Base-by-base conservation (phyloP, 2,329 filamentous ascomycete genomes). In the Penicillium sp. region DNA sequence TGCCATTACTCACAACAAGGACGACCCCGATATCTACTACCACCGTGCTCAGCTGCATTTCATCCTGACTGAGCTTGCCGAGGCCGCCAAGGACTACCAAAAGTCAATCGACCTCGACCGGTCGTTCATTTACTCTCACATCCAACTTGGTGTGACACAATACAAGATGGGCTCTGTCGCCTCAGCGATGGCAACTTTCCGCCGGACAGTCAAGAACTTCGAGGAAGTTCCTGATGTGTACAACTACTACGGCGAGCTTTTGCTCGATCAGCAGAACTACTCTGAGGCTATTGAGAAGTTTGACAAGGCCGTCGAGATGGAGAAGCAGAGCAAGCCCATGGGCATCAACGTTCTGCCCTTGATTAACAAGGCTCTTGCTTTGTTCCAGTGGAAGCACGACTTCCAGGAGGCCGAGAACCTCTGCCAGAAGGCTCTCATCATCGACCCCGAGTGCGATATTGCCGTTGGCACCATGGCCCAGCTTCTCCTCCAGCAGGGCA, bases 111-210 rank as follows among this genome's bases (percentile, higher is more conserved):
- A 99, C 68, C 84, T 99, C 30, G 94, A 99, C 80, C 84, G 86
- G 66, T 87, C 90, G 65, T 99, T 99, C 77, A 99, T 99, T 79
- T 99, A 96, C 84, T 97, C 93, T 8, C 94, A 99, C 79, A 99
- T 99, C 69, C 94, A 99, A 77, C 89, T 99, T 41, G 94, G 94
- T 74, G 94, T 99, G 50, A 99, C 94, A 47, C 94, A 99, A 78
- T 99, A 99, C 82, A 99, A 99, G 87, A 95, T 97, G 89, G 94
- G 94, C 65, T 96, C 91, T 30, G 89, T 99, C 56, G 94, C 94
- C 8, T 97, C 92, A 9, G 96, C 92, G 44, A 97, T 97, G 91
- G 93, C 94, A 35, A 99, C 94, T 6, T 97, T 99, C 87, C 86
- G 93, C 67, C 85, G 92, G 61, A 96, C 91, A 76, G 92, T 97